Evolutionary conservation across 2,329 filamentous ascomycete species (phyloP).

Genomic region (Aspergillus sp.): DNA sequence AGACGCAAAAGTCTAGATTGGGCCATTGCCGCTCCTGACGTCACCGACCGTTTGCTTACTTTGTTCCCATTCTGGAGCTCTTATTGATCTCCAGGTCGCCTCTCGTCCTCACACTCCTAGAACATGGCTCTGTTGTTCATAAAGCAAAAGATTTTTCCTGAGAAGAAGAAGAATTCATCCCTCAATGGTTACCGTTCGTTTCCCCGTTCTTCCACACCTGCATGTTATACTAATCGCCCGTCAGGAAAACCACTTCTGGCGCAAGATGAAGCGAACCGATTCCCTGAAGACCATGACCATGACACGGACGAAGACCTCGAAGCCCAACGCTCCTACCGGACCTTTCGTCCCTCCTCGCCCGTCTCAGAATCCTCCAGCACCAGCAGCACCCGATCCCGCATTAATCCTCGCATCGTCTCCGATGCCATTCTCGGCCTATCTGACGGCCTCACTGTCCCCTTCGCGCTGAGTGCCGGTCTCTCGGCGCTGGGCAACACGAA

Average conservation of each 20-base stretch:
- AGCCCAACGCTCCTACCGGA: slow-evolving; percentile 35
- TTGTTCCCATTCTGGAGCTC: background rate
- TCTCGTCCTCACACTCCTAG: background rate
- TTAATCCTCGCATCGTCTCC: slow-evolving; percentile 47
- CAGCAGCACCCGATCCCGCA: slow-evolving; percentile 30
- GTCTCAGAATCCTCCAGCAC: slow-evolving; percentile 20
- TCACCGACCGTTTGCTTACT: slow-evolving; percentile 7
- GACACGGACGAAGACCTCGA: slow-evolving; percentile 26
- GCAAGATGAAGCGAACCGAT: slow-evolving; percentile 17
- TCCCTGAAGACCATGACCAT: slow-evolving; percentile 16
- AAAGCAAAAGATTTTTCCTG: slow-evolving; percentile 37
- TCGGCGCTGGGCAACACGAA: slow-evolving; percentile 60
- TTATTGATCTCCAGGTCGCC: background rate
- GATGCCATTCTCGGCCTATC: slow-evolving; percentile 73
- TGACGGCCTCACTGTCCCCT: slow-evolving; percentile 76
- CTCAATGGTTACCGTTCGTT: background rate
- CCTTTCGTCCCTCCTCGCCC: slow-evolving; percentile 28
- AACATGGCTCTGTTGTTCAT: slow-evolving; percentile 39
- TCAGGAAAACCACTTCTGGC: slow-evolving; percentile 34
- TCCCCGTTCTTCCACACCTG: background rate
- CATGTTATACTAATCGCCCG: background rate
- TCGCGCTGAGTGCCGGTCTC: slow-evolving; percentile 73
- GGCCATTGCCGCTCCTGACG: slow-evolving; percentile 7
- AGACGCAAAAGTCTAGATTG: slow-evolving; percentile 4
- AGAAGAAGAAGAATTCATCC: slow-evolving; percentile 15